A percentile compares a stretch with the other conserved stretches of the same genome.
These are phyloP conservation scores for Rhizomucor pusillus DNA, from an alignment of 371 early-diverging fungal genomes.

Conservation along the genomic window DNA sequence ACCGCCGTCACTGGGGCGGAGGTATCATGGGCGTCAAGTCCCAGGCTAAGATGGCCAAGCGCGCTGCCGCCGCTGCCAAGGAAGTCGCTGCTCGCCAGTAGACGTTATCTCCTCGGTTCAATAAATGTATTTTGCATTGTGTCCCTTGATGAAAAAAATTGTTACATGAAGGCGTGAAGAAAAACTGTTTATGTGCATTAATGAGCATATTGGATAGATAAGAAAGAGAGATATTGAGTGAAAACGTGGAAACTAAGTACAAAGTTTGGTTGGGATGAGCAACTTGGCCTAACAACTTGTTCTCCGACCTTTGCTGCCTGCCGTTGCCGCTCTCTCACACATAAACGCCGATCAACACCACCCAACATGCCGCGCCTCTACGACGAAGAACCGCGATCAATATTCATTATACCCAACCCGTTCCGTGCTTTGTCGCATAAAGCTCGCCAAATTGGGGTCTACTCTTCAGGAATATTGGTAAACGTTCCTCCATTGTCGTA, in stretches of 20 bases:
- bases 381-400: constrained; percentile 42
- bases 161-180: too few relatives aligned
- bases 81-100: constrained; percentile 57
- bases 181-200: too few relatives aligned
- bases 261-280: too few relatives aligned
- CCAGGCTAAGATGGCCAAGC: constrained; percentile 80
- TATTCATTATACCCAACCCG: constrained; percentile 42
- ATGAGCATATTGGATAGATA: too few relatives aligned
- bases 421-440: constrained; percentile 46
- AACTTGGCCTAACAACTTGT: too few relatives aligned
- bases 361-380: constrained; percentile 19
- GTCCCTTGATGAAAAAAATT: too few relatives aligned
- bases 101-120: neutral
- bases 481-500: constrained; percentile 4
- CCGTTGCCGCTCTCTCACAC: neutral
- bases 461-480: constrained; percentile 56
- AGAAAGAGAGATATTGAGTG: too few relatives aligned
- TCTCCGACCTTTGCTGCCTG: too few relatives aligned
- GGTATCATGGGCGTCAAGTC: constrained; percentile 96
- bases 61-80: constrained; percentile 71
- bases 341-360: too few relatives aligned
- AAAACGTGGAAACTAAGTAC: too few relatives aligned
- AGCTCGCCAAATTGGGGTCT: constrained; percentile 51
- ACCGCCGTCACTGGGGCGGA: constrained; percentile 95
- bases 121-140: too few relatives aligned